phyloP scores from a whole-genome alignment of 83 land plant species.

The Picea engelmannii region DNA sequence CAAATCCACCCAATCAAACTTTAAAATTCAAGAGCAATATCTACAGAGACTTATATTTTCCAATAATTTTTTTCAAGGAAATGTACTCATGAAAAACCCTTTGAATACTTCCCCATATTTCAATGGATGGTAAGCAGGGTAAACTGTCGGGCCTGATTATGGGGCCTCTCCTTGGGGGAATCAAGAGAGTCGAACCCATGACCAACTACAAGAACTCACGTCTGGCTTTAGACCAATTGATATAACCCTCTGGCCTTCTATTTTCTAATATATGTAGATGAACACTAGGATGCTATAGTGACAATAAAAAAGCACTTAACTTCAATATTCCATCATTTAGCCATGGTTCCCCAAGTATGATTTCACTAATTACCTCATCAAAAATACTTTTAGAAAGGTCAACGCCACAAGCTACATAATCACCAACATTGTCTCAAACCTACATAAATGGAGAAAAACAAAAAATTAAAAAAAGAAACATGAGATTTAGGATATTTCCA shows the following conservation, averaged over 20 bases:
- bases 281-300: not conserved
- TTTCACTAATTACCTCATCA: constrained; percentile 97
- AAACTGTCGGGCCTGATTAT: too few relatives aligned
- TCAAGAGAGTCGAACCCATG: too few relatives aligned
- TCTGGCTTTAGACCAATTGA: too few relatives aligned
- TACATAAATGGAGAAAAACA: constrained; percentile 16
- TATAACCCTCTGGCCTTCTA: not conserved
- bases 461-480: not conserved
- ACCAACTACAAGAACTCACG: too few relatives aligned
- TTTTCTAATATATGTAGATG: not conserved
- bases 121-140: too few relatives aligned
- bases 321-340: constrained; percentile 89
- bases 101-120: too few relatives aligned
- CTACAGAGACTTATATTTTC: not conserved
- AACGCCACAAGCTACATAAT: constrained; percentile 99
- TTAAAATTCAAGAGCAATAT: too few relatives aligned
- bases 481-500: not conserved
- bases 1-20: too few relatives aligned
- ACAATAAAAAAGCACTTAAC: constrained; percentile 33
- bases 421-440: constrained; percentile 99
- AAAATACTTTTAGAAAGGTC: constrained; percentile 98
- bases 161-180: too few relatives aligned
- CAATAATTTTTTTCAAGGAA: not conserved
- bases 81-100: too few relatives aligned
- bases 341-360: constrained; percentile 99